Base-by-base conservation (phyloP, 1,284 basidiomycete species). In the Boletellus dicymbophilus region DNA sequence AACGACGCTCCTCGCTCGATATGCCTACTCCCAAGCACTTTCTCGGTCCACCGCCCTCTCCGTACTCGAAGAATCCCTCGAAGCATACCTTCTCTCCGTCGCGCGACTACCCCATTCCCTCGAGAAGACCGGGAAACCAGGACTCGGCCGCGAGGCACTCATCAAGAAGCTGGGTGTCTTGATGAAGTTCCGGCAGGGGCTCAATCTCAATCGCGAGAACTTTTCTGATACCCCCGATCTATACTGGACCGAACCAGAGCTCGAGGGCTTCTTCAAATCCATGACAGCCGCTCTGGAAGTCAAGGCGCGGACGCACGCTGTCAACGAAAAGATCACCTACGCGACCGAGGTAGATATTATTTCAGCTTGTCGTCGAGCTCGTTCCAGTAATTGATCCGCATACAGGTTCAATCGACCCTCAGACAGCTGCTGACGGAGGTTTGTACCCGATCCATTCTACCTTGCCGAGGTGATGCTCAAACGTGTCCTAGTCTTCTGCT, bases 261-360 rank as follows among this genome's bases (percentile, higher is more conserved):
- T 96, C 4, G 93, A 95, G 75, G 86, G 77, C n/a, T 87, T 90
- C 66, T 95, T 96, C 69, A 87, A 92, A 62, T 83, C 85, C 1
- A 73, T 95, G 60, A 88, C 84, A 45, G 75, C 81, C 48, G 92
- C 93, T 15, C 75, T 95, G 36, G 93, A 96, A 63, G 85, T 96
- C 56, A 86, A 84, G 61, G 74, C 82, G 31, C 80, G 93, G 25
- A 91, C 90, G 4, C 79, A 82, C 30, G 82, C 87, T 0, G 81
- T 95, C 48, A 95, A 95, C 65, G 89, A 92, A 62, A 95, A 95
- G 66, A 93, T 95, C 51, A 94, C 92, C 13, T 95, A 96, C 69
- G 92, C 93, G 9, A 88, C 90, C 13, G 93, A 96, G 74, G 85
- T 87, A 49, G 23, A 48, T 55, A 41, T 37, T 4, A 44, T 34